A percentile compares a stretch with the other conserved stretches of the same genome.
Evolutionary conservation across 768 basidiomycete species (phyloP).

Genomic region (Strobilomyces confusus): DNA sequence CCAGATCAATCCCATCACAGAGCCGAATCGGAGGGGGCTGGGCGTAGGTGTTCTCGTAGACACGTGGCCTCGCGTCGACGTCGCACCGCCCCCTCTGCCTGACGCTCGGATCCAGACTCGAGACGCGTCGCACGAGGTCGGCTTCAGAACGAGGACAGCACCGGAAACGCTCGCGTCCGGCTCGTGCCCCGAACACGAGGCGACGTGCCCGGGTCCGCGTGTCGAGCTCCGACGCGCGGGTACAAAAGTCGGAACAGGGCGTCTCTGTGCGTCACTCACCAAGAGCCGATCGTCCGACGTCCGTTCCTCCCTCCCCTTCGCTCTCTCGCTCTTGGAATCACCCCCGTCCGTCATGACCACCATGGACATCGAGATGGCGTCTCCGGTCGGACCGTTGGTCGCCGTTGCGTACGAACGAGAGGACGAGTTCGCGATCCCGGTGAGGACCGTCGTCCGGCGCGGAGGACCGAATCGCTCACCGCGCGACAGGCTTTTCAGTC

Average conservation of each 20-base stretch:
- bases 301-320: not conserved
- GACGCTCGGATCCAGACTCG: not conserved
- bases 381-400: conserved; percentile 29
- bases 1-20: not conserved
- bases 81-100: not conserved
- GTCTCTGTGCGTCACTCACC: not conserved
- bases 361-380: conserved; percentile 34
- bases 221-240: conserved; percentile 11
- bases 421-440: conserved; percentile 19
- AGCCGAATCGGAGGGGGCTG: not conserved
- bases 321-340: not conserved
- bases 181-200: conserved; percentile 28
- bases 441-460: conserved; percentile 8
- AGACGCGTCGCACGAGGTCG: conserved; percentile 10
- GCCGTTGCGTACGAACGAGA: conserved; percentile 18
- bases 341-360: conserved; percentile 9
- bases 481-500: conserved; percentile 23
- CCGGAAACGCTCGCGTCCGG: conserved; percentile 6
- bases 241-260: conserved; percentile 25
- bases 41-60: not conserved
- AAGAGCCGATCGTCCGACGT: conserved; percentile 15
- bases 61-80: too few species aligned
- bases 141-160: conserved; percentile 12
- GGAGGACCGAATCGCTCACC: not conserved
- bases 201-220: conserved; percentile 25